A percentile compares a stretch with the other conserved stretches of the same genome.
These are phyloP conservation scores for Megacollybia marginata DNA, from an alignment of 768 basidiomycete genomes.

Conservation along the genomic window DNA sequence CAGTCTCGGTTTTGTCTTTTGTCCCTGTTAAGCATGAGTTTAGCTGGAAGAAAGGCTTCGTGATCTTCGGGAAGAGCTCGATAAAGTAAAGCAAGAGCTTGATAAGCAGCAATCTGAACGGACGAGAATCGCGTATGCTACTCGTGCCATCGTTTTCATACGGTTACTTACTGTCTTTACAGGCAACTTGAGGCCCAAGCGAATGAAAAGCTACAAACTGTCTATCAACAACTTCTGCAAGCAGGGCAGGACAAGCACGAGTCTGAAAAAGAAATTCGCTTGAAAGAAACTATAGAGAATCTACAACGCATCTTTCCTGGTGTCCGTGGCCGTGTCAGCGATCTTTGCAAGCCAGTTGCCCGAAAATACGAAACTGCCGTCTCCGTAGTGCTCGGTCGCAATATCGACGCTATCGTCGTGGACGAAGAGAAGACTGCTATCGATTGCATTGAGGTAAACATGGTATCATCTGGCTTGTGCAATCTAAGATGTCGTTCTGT, in stretches of 20 bases:
- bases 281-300: conserved; percentile 81
- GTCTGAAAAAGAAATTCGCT: conserved; percentile 70
- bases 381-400: conserved; percentile 85
- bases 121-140: conserved; percentile 63
- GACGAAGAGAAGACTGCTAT: conserved; percentile 97
- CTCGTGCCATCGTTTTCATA: neutral
- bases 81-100: conserved; percentile 63
- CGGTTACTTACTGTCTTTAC: neutral
- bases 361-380: conserved; percentile 91
- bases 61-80: conserved; percentile 52
- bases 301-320: conserved; percentile 90
- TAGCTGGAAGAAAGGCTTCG: conserved; percentile 59
- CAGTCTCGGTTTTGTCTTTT: neutral
- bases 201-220: conserved; percentile 82
- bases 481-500: neutral
- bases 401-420: conserved; percentile 93
- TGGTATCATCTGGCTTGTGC: neutral
- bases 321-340: conserved; percentile 90
- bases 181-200: conserved; percentile 89
- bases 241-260: conserved; percentile 87
- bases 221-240: conserved; percentile 79
- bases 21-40: neutral
- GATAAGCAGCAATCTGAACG: conserved; percentile 84
- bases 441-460: conserved; percentile 85
- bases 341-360: conserved; percentile 90